Percentiles rank a stretch among this genome's conserved stretches.
Conservation (phyloP, 306 rosid genomes). For the Casuarina cunninghamiana region DNA sequence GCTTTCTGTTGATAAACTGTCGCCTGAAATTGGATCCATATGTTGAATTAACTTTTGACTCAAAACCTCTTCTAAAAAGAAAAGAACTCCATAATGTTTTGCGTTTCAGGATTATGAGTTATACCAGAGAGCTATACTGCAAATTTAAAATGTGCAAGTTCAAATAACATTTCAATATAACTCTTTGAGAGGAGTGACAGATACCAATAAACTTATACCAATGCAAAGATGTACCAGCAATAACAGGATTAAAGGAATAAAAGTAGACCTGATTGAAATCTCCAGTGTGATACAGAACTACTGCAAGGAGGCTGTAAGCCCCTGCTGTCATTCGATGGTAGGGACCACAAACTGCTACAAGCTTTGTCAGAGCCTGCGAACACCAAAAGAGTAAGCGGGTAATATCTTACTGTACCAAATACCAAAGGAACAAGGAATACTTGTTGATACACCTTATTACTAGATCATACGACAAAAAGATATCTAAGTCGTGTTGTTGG, state of each 20-base stretch:
- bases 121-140: background rate
- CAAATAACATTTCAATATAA: background rate
- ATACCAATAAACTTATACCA: background rate
- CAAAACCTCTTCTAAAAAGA: constrained; percentile 19
- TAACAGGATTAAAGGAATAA: constrained; percentile 31
- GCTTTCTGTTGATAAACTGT: constrained; percentile 98
- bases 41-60: constrained; percentile 24
- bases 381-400: constrained; percentile 29
- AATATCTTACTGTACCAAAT: constrained; percentile 15
- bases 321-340: constrained; percentile 98
- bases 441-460: constrained; percentile 8
- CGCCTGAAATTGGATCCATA: constrained; percentile 60
- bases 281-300: constrained; percentile 98
- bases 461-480: constrained; percentile 9
- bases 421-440: constrained; percentile 19
- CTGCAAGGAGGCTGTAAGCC: constrained; percentile 99
- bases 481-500: constrained; percentile 22
- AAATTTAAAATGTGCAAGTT: constrained; percentile 3
- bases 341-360: constrained; percentile 97
- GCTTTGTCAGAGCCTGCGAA: constrained; percentile 91
- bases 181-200: background rate
- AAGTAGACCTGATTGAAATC: constrained; percentile 90
- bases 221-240: constrained; percentile 29
- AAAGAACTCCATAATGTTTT: background rate
- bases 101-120: constrained; percentile 2